These are phyloP conservation scores for Trichoderma sp. DNA, from an alignment of 2,329 filamentous ascomycete species.

Conservation along the genomic window DNA sequence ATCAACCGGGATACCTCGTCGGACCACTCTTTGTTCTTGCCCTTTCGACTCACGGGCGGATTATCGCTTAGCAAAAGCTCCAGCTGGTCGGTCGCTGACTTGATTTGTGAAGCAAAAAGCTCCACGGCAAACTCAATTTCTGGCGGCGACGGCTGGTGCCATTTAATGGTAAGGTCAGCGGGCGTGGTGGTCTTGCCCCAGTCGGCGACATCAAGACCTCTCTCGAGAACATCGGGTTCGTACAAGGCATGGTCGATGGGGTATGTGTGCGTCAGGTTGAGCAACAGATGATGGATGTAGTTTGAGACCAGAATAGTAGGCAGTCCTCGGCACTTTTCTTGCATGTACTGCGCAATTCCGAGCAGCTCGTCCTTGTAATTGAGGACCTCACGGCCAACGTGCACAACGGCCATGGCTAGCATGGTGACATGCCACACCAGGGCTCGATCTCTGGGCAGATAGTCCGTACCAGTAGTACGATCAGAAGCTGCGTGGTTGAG, in stretches of 20 bases:
- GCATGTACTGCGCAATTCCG: slow-evolving; percentile 92
- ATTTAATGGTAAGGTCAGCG: slow-evolving; percentile 75
- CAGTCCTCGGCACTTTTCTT: slow-evolving; percentile 88
- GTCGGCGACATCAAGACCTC: slow-evolving; percentile 71
- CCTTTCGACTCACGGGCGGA: slow-evolving; percentile 81
- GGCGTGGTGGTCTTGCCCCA: slow-evolving; percentile 82
- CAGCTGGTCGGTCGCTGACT: slow-evolving; percentile 71
- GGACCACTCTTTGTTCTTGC: slow-evolving; percentile 98
- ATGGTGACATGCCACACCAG: slow-evolving; percentile 97
- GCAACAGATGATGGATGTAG: slow-evolving; percentile 90
- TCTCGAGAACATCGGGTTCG: slow-evolving; percentile 69
- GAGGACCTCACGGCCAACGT: slow-evolving; percentile 86
- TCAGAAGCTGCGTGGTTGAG: slow-evolving; percentile 95
- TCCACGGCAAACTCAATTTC: slow-evolving; percentile 89
- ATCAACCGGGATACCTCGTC: slow-evolving; percentile 92
- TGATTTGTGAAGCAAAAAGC: slow-evolving; percentile 80
- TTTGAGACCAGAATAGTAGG: slow-evolving; percentile 96
- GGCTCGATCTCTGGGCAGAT: slow-evolving; percentile 85
- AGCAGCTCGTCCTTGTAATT: slow-evolving; percentile 87
- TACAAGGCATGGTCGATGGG: slow-evolving; percentile 86
- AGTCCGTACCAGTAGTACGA: slow-evolving; percentile 87
- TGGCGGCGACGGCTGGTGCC: slow-evolving; percentile 78
- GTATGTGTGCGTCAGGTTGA: slow-evolving; percentile 93
- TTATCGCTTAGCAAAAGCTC: slow-evolving; percentile 76
- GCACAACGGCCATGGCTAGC: slow-evolving; percentile 96